Percentiles rank a stretch among this genome's conserved stretches.
These are phyloP conservation scores for Bipolaris victoriae DNA, from an alignment of 2,329 filamentous ascomycete species.

Conservation along the genomic window DNA sequence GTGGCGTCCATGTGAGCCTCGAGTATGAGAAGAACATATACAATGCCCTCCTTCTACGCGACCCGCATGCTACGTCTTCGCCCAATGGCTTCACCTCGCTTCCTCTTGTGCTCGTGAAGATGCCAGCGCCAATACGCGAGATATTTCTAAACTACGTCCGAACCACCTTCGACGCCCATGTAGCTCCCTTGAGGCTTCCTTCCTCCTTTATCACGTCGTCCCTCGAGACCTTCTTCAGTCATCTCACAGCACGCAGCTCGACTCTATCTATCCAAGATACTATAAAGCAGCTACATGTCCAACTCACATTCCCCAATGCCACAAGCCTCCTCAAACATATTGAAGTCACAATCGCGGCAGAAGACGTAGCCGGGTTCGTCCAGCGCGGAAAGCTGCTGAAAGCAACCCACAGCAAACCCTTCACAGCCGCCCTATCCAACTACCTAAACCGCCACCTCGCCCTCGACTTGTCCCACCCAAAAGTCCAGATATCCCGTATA, in stretches of 20 bases:
- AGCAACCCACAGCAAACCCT: slow-evolving; percentile 34
- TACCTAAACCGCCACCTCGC: slow-evolving; percentile 53
- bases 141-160: slow-evolving; percentile 57
- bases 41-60: slow-evolving; percentile 58
- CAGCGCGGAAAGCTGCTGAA: slow-evolving; percentile 32
- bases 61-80: slow-evolving; percentile 37
- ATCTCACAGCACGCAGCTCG: slow-evolving; percentile 54
- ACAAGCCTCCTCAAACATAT: slow-evolving; percentile 49
- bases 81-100: slow-evolving; percentile 54
- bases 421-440: slow-evolving; percentile 48
- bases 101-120: slow-evolving; percentile 58
- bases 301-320: slow-evolving; percentile 42
- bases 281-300: slow-evolving; percentile 44
- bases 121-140: slow-evolving; percentile 58
- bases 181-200: slow-evolving; percentile 53
- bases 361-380: slow-evolving; percentile 50
- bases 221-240: slow-evolving; percentile 64
- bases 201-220: slow-evolving; percentile 54
- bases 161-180: slow-evolving; percentile 58
- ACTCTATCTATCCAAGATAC: slow-evolving; percentile 40
- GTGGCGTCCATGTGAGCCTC: slow-evolving; percentile 57
- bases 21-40: slow-evolving; percentile 58
- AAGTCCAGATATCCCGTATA: slow-evolving; percentile 51
- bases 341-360: slow-evolving; percentile 51
- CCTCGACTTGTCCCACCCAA: slow-evolving; percentile 49